Percentiles rank a stretch among this genome's conserved stretches.
phyloP scores from a whole-genome alignment of 352 stramenopile genomes.

The Pythium oligandrum region DNA sequence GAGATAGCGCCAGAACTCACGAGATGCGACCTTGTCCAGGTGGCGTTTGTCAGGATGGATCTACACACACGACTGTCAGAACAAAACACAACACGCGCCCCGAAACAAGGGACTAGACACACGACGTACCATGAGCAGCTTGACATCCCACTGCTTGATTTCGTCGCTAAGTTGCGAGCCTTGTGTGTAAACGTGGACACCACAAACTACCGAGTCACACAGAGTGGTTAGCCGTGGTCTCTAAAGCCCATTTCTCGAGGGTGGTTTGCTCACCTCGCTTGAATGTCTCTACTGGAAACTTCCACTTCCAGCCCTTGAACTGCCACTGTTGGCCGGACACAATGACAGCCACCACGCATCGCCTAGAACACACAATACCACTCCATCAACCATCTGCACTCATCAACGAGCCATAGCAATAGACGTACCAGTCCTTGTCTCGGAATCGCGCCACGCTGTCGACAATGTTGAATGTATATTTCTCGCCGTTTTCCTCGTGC shows the following conservation, averaged over 20 bases:
- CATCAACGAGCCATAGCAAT: too few relatives aligned
- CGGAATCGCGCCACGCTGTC: slow-evolving; percentile 83
- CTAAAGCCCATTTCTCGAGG: too few relatives aligned
- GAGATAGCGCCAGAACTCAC: slow-evolving; percentile 90
- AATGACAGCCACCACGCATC: slow-evolving; percentile 86
- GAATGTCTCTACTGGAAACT: slow-evolving; percentile 89
- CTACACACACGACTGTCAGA: slow-evolving; percentile 12
- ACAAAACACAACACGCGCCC: too few relatives aligned
- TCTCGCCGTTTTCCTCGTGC: slow-evolving; percentile 75
- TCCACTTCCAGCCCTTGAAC: slow-evolving; percentile 93
- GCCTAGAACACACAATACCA: slow-evolving; percentile 31
- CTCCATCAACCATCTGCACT: neutral
- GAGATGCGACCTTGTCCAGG: slow-evolving; percentile 85
- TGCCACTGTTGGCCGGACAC: slow-evolving; percentile 88
- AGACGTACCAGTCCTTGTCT: slow-evolving; percentile 81
- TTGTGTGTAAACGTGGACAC: slow-evolving; percentile 83
- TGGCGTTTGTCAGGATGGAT: slow-evolving; percentile 90
- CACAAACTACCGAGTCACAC: slow-evolving; percentile 46
- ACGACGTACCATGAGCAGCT: slow-evolving; percentile 76
- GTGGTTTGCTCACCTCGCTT: slow-evolving; percentile 63
- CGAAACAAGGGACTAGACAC: too few relatives aligned
- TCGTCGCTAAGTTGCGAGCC: slow-evolving; percentile 72
- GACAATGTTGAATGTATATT: slow-evolving; percentile 86
- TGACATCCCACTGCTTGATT: slow-evolving; percentile 89
- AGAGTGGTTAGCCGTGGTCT: neutral